Evolutionary conservation across 225 moss, liverwort and hornwort species (phyloP), one percentile per base, ranked within the genome.

Genomic region (Sphagnum tenellum): DNA sequence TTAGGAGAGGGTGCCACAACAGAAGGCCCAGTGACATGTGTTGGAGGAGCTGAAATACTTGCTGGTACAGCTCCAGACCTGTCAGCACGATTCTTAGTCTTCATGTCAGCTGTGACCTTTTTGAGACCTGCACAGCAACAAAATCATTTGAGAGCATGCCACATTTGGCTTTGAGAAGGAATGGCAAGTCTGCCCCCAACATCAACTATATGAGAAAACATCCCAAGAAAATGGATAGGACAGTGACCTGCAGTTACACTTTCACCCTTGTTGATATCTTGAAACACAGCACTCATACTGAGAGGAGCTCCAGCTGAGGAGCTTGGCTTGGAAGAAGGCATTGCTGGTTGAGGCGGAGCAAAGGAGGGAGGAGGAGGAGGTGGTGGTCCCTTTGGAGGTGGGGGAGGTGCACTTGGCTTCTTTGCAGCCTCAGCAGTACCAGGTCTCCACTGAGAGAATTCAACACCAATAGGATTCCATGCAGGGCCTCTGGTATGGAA

Each of bases 41-140:
- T 87, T 65, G 81, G 85, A 66, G 58, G 53, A 10, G 72, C 67
- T 44, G 75, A 67, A 55, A 76, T 72, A 63, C 70, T 73, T 57
- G 89, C 88, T 74, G 83, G 87, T 59, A 98, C 88, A 65, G 90
- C 76, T 72, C 90, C 96, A 70, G 78, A 82, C 72, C 96, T 90
- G 52, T 92, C 89, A 9, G 82, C 67, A 66, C 92, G 86, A 64
- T 98, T 92, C 78, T 90, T 98, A 47, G 96, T 92, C 76, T 92
- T 98, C 96, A 98, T 92, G 66, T 92, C 92, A 73, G 80, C 89
- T 1, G 92, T 92, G 46, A 98, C 96, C 74, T 87, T 90, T 73
- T 77, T 89, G 69, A 98, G 69, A 50, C 92, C 95, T 94, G 74
- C 66, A 82, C 14, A 70, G 48, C 50, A 46, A 45, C 12, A 29